These are phyloP conservation scores for Lasiodiplodia sp. DNA, from an alignment of 2,329 filamentous ascomycete species.

Conservation along the genomic window DNA sequence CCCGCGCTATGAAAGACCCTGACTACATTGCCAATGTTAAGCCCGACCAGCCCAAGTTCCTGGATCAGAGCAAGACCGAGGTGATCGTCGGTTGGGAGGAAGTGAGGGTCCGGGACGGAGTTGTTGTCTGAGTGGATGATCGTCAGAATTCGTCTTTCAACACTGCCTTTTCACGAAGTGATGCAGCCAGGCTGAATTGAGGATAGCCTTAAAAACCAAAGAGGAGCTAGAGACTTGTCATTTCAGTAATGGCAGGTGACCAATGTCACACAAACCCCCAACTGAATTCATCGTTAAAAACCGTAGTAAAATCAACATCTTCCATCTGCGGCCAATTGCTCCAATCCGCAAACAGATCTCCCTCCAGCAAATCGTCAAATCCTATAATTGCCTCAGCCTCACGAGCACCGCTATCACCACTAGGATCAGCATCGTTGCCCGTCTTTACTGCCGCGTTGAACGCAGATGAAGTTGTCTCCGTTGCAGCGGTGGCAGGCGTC, in stretches of 20 bases:
- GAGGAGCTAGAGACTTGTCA: too few relatives aligned
- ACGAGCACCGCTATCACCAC: not conserved
- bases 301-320: not conserved
- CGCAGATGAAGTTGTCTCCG: not conserved
- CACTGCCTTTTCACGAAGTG: too few relatives aligned
- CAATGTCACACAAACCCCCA: not conserved
- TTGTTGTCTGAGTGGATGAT: not conserved
- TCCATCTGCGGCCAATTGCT: conserved; percentile 20
- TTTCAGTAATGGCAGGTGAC: too few relatives aligned
- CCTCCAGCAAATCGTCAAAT: not conserved
- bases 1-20: not conserved
- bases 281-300: not conserved
- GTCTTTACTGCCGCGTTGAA: not conserved
- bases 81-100: conserved; percentile 7
- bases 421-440: not conserved
- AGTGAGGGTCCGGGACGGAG: conserved; percentile 10
- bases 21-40: conserved; percentile 11
- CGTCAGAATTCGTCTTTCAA: too few relatives aligned
- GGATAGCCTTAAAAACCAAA: too few relatives aligned
- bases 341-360: conserved; percentile 14
- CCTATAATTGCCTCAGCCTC: not conserved
- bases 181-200: too few relatives aligned
- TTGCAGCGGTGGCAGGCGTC: not conserved
- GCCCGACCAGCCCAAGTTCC: not conserved
- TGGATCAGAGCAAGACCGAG: conserved; percentile 1